Conservation (phyloP, 371 early-diverging fungal species). For the Rhizoclosmatium hyalinum region DNA sequence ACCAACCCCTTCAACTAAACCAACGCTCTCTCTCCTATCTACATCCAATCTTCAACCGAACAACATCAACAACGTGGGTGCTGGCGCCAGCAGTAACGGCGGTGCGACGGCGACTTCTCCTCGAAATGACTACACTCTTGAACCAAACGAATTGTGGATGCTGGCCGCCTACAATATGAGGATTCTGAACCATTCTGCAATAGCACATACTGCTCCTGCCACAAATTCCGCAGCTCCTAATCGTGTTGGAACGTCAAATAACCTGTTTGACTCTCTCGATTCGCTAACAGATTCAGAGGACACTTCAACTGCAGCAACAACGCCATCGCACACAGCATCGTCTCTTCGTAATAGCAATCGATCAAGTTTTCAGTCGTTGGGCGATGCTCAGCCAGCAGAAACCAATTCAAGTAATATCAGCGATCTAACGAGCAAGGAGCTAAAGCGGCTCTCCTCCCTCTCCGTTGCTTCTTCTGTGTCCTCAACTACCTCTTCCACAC, state of each 20-base stretch:
- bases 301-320: neutral
- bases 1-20: neutral
- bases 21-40: neutral
- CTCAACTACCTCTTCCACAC: neutral
- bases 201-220: too few species aligned
- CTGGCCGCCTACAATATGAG: constrained; percentile 21
- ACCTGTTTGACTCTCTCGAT: neutral
- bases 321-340: neutral
- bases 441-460: neutral
- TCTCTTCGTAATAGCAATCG: neutral
- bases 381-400: neutral
- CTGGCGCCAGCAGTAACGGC: neutral
- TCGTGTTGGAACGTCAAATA: too few species aligned
- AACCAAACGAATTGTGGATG: constrained; percentile 25
- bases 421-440: neutral
- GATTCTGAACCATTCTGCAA: neutral
- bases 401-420: neutral
- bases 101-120: neutral
- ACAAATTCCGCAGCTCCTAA: too few species aligned
- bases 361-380: neutral
- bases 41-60: neutral
- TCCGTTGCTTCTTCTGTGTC: neutral
- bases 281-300: neutral
- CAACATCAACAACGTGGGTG: neutral
- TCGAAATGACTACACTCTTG: constrained; percentile 13